These are phyloP conservation scores for Ascochyta clinopodiicola DNA, from an alignment of 2,329 filamentous ascomycete genomes.

Conservation along the genomic window DNA sequence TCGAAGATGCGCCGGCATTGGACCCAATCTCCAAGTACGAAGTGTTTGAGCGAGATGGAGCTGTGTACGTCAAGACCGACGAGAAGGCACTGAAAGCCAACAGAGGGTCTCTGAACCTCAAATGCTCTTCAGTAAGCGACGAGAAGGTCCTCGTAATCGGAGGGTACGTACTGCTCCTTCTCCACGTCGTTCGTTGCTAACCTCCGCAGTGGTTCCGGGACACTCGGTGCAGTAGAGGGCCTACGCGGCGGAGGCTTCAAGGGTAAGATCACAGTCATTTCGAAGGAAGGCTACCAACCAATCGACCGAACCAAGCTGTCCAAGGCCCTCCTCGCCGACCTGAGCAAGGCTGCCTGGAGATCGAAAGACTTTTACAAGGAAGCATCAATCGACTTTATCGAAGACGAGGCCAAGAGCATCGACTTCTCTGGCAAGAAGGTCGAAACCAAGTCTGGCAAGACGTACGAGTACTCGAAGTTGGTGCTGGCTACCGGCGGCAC, in stretches of 20 bases:
- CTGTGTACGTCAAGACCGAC: constrained; percentile 83
- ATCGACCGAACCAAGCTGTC: constrained; percentile 96
- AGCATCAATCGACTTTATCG: constrained; percentile 62
- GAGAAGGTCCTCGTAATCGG: constrained; percentile 78
- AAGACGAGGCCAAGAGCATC: constrained; percentile 71
- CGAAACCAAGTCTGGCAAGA: constrained; percentile 74
- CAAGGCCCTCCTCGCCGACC: constrained; percentile 86
- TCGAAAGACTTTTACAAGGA: constrained; percentile 77
- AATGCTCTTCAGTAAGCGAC: constrained; percentile 65
- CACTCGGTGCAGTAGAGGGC: constrained; percentile 80
- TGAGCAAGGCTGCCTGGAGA: constrained; percentile 78
- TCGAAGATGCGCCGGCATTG: constrained; percentile 91
- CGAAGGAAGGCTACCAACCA: constrained; percentile 81
- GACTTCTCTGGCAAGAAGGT: constrained; percentile 79
- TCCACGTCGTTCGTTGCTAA: constrained; percentile 8
- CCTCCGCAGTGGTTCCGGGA: constrained; percentile 72
- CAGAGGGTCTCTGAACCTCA: constrained; percentile 74
- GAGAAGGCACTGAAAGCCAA: constrained; percentile 79
- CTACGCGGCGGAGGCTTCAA: constrained; percentile 82
- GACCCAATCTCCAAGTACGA: constrained; percentile 86
- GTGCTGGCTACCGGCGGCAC: constrained; percentile 88
- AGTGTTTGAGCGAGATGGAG: constrained; percentile 79
- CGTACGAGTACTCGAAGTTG: constrained; percentile 82
- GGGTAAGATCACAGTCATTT: constrained; percentile 81
- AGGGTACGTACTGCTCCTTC: constrained; percentile 23